phyloP scores from a whole-genome alignment of 805 yeast species.

The Candida tibetensis region DNA sequence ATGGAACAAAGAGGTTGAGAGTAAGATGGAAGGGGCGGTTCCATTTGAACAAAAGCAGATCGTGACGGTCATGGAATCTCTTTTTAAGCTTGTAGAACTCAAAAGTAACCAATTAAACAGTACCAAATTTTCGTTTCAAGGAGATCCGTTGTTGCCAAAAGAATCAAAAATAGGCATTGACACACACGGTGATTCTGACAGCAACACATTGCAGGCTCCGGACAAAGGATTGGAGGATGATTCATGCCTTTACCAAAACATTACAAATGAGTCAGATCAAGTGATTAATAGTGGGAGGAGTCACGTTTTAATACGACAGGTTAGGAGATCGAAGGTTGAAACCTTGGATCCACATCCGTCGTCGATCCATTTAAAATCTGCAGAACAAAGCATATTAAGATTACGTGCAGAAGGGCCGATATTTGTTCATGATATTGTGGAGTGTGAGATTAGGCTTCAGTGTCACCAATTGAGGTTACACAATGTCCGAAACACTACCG shows the following conservation, averaged over 20 bases:
- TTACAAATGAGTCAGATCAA: neutral
- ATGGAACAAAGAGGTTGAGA: constrained; percentile 9
- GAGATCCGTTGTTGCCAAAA: constrained; percentile 21
- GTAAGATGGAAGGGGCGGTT: constrained; percentile 4
- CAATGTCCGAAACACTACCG: constrained; percentile 13
- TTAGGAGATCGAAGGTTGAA: constrained; percentile 8
- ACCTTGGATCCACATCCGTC: constrained; percentile 5
- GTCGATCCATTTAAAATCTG: constrained; percentile 24
- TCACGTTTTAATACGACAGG: constrained; percentile 15
- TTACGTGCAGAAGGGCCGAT: constrained; percentile 30
- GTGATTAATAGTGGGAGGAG: neutral
- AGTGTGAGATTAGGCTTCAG: constrained; percentile 16
- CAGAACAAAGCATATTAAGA: constrained; percentile 13
- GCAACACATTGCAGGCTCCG: neutral
- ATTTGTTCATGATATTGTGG: constrained; percentile 20
- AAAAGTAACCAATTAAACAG: constrained; percentile 15
- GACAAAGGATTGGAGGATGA: neutral
- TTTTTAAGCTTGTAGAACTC: constrained; percentile 21
- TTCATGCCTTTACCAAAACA: neutral
- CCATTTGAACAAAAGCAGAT: constrained; percentile 23
- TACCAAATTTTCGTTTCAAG: constrained; percentile 24
- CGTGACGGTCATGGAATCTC: constrained; percentile 13
- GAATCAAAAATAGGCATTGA: neutral
- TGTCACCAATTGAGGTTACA: constrained; percentile 35
- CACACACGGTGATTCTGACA: neutral